Evolutionary conservation across 2,329 filamentous ascomycete genomes (phyloP).

Genomic region (Calonectria leucothoes): DNA sequence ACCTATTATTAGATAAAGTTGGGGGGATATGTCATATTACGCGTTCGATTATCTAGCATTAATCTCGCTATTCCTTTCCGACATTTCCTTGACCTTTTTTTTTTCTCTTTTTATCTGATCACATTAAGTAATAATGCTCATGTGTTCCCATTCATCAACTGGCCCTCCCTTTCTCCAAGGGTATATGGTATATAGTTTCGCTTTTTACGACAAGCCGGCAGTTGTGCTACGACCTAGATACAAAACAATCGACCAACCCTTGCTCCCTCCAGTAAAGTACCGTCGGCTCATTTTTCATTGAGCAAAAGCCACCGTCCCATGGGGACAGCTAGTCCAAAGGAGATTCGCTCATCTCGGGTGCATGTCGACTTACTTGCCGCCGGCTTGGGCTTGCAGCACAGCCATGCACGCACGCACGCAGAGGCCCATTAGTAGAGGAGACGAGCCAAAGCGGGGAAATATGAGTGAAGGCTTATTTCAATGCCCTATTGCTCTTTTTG

Average conservation of each 20-base stretch:
- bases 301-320: not conserved
- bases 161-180: too few species aligned
- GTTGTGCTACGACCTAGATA: not conserved
- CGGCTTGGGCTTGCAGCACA: not conserved
- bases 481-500: not conserved
- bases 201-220: not conserved
- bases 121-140: not conserved
- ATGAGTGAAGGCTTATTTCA: not conserved
- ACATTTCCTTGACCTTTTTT: not conserved
- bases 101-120: too few species aligned
- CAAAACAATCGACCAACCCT: not conserved
- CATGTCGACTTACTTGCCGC: not conserved
- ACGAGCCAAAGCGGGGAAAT: not conserved
- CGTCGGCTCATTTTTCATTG: not conserved
- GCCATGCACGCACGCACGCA: not conserved
- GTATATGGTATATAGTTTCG: too few species aligned
- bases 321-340: not conserved
- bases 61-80: not conserved
- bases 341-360: not conserved
- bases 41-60: not conserved
- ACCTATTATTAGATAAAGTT: constrained; percentile 4
- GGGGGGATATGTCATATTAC: not conserved
- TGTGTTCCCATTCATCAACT: too few species aligned
- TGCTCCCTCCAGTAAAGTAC: not conserved
- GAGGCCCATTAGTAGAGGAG: not conserved